Conservation (phyloP, 2,329 filamentous ascomycete species). For the Aspergillus fumigatiaffinis region DNA sequence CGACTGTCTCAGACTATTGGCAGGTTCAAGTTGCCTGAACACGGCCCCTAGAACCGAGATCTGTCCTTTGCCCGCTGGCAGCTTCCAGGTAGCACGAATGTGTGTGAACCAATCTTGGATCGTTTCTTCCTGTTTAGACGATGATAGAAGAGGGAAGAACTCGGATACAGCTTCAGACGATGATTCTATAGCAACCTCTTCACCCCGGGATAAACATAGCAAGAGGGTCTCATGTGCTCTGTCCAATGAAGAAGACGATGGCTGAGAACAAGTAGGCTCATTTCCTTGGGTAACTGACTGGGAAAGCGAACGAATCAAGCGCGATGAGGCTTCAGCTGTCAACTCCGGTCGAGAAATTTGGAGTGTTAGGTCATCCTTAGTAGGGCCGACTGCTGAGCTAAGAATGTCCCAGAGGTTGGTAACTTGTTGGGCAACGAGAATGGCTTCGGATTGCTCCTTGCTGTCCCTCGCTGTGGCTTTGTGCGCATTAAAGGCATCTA, state of each 20-base stretch:
- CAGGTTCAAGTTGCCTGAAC: constrained; percentile 30
- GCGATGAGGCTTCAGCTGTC: constrained; percentile 39
- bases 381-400: constrained; percentile 27
- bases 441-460: constrained; percentile 19
- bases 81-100: constrained; percentile 32
- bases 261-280: constrained; percentile 8
- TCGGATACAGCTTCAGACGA: constrained; percentile 39
- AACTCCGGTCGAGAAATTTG: constrained; percentile 39
- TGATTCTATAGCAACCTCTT: constrained; percentile 38
- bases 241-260: constrained; percentile 23
- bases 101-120: constrained; percentile 39
- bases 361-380: constrained; percentile 37
- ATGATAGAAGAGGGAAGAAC: constrained; percentile 36
- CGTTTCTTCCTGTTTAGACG: constrained; percentile 28
- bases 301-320: constrained; percentile 37
- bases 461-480: constrained; percentile 12
- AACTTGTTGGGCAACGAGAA: constrained; percentile 26
- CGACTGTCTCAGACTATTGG: constrained; percentile 19
- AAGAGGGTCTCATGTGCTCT: constrained; percentile 32
- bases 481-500: constrained; percentile 30
- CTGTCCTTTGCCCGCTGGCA: constrained; percentile 41
- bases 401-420: constrained; percentile 38
- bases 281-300: constrained; percentile 16
- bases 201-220: constrained; percentile 37
- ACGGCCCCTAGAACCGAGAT: constrained; percentile 41